phyloP scores from a whole-genome alignment of 345 rosid genomes.

The Lepidium aucheri region DNA sequence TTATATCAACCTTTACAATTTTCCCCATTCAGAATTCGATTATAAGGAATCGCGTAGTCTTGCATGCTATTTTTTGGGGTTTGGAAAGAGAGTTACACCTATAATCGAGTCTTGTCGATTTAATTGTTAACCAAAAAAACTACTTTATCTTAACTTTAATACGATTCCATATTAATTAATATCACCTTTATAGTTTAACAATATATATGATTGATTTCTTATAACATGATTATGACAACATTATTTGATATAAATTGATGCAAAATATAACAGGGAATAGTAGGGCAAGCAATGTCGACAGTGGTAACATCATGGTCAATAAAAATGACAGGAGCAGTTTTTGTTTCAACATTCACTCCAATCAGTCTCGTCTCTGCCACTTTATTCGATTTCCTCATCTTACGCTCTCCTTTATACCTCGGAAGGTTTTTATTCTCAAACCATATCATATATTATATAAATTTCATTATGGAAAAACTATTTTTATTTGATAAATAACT shows the following conservation, averaged over 20 bases:
- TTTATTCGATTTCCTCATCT: constrained; percentile 23
- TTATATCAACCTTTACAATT: too few relatives aligned
- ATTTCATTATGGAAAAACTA: too few relatives aligned
- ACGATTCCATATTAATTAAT: neutral
- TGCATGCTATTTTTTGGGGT: too few relatives aligned
- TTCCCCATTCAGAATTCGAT: too few relatives aligned
- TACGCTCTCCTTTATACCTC: constrained; percentile 22
- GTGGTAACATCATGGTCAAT: constrained; percentile 41
- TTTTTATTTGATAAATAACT: too few relatives aligned
- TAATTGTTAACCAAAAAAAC: too few relatives aligned
- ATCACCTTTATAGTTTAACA: neutral
- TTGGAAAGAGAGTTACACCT: too few relatives aligned
- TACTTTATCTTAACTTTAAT: too few relatives aligned
- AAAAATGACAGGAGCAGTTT: constrained; percentile 36
- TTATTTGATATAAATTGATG: neutral
- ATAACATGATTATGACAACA: too few relatives aligned
- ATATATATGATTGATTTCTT: too few relatives aligned
- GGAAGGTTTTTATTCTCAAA: constrained; percentile 21
- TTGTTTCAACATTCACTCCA: constrained; percentile 40
- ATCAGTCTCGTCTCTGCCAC: constrained; percentile 26
- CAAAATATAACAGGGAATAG: constrained; percentile 26
- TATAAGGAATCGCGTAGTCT: too few relatives aligned
- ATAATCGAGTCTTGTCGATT: too few relatives aligned
- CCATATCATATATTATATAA: neutral
- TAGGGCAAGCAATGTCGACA: constrained; percentile 39